phyloP scores from a whole-genome alignment of 768 basidiomycete species.

The Russula griseocarnosa region DNA sequence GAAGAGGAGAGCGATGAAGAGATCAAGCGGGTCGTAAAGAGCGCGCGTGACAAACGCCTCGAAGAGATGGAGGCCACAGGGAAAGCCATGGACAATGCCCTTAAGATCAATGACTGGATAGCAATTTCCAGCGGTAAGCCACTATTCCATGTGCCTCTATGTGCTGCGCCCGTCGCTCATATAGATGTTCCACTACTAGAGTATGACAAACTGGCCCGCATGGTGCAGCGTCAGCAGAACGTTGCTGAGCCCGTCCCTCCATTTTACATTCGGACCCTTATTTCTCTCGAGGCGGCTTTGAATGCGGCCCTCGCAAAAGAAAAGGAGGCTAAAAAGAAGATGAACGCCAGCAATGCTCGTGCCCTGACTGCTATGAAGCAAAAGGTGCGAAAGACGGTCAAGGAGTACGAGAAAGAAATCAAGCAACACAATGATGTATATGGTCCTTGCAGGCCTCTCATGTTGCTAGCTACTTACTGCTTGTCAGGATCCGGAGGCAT shows the following conservation, averaged over 20 bases:
- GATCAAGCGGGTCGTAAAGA: constrained; percentile 67
- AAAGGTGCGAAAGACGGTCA: constrained; percentile 85
- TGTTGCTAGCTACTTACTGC: not conserved
- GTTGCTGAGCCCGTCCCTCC: constrained; percentile 82
- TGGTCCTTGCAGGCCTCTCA: not conserved
- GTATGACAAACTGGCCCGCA: constrained; percentile 91
- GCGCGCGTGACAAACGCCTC: constrained; percentile 86
- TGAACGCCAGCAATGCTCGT: constrained; percentile 90
- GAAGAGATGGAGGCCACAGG: constrained; percentile 94
- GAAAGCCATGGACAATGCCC: constrained; percentile 87
- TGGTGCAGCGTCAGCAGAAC: constrained; percentile 85
- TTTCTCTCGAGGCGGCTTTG: constrained; percentile 71
- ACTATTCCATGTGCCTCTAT: not conserved
- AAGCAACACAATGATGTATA: constrained; percentile 75
- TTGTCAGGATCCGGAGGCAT: constrained; percentile 79
- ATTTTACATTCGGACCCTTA: constrained; percentile 73
- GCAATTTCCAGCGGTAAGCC: constrained; percentile 78
- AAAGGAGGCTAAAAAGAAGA: constrained; percentile 92
- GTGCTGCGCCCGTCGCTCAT: constrained; percentile 18
- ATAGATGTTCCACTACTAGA: constrained; percentile 51
- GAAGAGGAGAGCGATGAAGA: constrained; percentile 64
- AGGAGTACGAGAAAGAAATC: constrained; percentile 82
- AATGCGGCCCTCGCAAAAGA: constrained; percentile 74
- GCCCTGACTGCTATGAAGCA: constrained; percentile 98
- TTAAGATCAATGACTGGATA: constrained; percentile 97